A percentile compares a stretch with the other conserved stretches of the same genome.
Conservation (phyloP, 2,329 filamentous ascomycete species). For the Aspergillus oerlinghausenensis region DNA sequence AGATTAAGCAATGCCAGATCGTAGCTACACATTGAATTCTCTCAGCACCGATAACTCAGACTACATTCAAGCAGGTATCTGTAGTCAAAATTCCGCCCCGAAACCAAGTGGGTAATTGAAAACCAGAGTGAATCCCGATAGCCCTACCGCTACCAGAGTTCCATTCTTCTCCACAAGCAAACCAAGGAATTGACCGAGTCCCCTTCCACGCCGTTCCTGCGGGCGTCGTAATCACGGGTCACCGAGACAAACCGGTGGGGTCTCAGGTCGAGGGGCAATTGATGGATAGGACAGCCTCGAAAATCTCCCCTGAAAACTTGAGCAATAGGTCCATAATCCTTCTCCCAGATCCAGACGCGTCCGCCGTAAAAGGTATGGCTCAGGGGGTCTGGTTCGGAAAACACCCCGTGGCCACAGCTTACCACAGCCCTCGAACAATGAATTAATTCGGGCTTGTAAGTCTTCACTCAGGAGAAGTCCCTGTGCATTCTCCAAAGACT, state of each 20-base stretch:
- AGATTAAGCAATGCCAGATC: no score
- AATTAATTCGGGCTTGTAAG: not conserved
- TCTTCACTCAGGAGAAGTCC: not conserved
- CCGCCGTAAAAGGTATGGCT: not conserved
- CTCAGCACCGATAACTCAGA: not conserved
- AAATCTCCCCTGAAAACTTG: not conserved
- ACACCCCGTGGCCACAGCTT: not conserved
- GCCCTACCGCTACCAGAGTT: not conserved
- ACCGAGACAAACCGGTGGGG: conserved; percentile 6
- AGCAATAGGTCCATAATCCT: not conserved
- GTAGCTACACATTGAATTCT: no score
- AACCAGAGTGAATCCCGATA: not conserved
- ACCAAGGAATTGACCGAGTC: conserved; percentile 4
- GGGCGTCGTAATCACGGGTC: not conserved
- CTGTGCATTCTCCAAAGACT: not conserved
- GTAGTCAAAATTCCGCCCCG: no score
- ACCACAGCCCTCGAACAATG: not conserved
- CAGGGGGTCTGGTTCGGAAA: not conserved
- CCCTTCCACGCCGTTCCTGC: not conserved
- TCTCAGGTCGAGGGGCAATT: not conserved
- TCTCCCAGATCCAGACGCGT: not conserved
- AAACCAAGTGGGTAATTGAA: not conserved
- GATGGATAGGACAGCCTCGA: not conserved
- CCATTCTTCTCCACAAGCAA: not conserved
- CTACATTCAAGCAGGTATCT: not conserved